phyloP scores from a whole-genome alignment of 1,284 basidiomycete species.

The Cystobasidiaceae sp. region DNA sequence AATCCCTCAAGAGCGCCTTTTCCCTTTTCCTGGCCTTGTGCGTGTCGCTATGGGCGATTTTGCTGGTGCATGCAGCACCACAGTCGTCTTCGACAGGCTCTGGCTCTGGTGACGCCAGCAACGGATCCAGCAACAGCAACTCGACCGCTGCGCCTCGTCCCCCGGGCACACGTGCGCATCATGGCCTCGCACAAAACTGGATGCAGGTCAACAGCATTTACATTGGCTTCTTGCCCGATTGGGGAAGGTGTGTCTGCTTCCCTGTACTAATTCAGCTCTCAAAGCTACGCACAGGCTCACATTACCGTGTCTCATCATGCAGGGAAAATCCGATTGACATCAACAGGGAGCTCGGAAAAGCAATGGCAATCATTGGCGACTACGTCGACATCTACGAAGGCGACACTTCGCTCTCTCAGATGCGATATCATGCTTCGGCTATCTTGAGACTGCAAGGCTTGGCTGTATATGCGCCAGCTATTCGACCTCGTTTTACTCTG shows the following conservation, averaged over 20 bases:
- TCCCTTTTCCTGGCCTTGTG: too few relatives aligned
- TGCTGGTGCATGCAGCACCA: not conserved
- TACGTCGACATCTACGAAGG: conserved; percentile 36
- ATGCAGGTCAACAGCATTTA: conserved; percentile 28
- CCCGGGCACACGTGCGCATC: conserved; percentile 16
- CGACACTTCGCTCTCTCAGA: conserved; percentile 30
- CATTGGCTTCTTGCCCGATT: conserved; percentile 30
- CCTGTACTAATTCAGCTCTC: not conserved
- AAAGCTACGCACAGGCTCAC: not conserved
- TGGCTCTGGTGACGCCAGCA: not conserved
- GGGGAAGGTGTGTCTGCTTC: not conserved
- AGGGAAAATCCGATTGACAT: conserved; percentile 38
- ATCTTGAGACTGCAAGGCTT: conserved; percentile 27
- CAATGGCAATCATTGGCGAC: conserved; percentile 37
- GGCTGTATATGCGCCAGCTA: conserved; percentile 38
- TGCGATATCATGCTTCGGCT: conserved; percentile 34
- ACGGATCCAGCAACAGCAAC: not conserved
- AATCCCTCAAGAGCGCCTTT: too few relatives aligned
- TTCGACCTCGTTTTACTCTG: conserved; percentile 35
- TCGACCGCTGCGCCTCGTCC: conserved; percentile 1
- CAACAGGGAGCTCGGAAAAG: conserved; percentile 40
- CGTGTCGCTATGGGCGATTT: not conserved
- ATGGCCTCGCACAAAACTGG: conserved; percentile 15
- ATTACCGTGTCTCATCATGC: not conserved
- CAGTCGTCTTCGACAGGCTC: not conserved